phyloP scores from a whole-genome alignment of 345 rosid species.

The Rhizophora apiculata region DNA sequence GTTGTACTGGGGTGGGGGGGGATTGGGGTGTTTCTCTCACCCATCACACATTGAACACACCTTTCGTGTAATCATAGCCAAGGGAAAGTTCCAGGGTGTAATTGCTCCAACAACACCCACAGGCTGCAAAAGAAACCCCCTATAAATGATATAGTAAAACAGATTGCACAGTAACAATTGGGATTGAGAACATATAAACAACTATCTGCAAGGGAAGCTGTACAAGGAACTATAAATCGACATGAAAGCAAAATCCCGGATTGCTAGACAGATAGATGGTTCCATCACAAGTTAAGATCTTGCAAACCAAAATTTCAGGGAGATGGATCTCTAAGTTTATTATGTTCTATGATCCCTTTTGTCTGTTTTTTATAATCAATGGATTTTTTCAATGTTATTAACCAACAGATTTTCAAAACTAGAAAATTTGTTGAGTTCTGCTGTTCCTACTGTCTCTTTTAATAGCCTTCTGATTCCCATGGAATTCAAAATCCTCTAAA shows the following conservation, averaged over 20 bases:
- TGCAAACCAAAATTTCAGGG: background rate
- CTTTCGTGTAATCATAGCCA: conserved; percentile 99
- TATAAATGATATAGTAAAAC: background rate
- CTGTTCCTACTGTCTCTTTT: background rate
- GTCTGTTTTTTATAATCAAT: too few relatives aligned
- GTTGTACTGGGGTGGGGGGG: background rate
- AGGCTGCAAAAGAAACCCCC: conserved; percentile 54
- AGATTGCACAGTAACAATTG: background rate
- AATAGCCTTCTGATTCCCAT: background rate
- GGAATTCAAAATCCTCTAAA: background rate
- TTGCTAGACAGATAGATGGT: background rate
- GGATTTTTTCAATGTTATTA: too few relatives aligned
- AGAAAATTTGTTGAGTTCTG: background rate
- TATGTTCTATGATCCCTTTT: too few relatives aligned
- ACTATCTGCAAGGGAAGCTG: background rate
- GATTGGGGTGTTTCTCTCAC: background rate
- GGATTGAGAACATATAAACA: background rate
- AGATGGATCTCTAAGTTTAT: background rate
- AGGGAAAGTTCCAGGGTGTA: conserved; percentile 96
- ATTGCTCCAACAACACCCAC: conserved; percentile 95
- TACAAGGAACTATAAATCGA: background rate
- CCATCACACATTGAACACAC: conserved; percentile 35
- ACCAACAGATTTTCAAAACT: too few relatives aligned
- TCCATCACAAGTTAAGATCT: background rate
- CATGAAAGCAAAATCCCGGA: background rate